Base-by-base conservation (phyloP, 106 monocot species). In the Agapanthus africanus region DNA sequence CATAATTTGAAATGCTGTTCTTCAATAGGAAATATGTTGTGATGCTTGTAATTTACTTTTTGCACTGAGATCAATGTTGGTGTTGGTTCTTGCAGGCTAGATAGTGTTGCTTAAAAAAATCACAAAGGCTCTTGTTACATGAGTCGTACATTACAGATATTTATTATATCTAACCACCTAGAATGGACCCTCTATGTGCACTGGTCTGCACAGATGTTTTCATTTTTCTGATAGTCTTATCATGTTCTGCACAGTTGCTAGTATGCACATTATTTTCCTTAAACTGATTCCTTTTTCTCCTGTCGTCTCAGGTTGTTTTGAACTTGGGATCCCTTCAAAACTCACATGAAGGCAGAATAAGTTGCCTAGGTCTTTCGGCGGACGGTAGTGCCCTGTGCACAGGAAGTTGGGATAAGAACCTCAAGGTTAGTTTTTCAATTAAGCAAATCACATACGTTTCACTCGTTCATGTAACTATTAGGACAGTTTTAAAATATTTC, bases 331-430 rank as follows among this genome's bases (percentile, higher is more conserved):
- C 75, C 16, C 82, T 97, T 35, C 95, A 97, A 38, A 87, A 89
- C 52, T 87, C 91, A 50, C 95, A 97, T 40, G 88, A 89, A 61
- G 88, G 84, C 7, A 83, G 86, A 57, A 91, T 91, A 79, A 88
- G 86, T 40, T 91, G 95, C 65, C 71, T 97, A 30, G 88, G 95
- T 64, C 74, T 97, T 70, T 91, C 91, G 31, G 79, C 86, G 33
- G 95, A 97, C 79, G 95, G 90, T 47, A 84, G 94, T 40, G 80
- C 90, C 13, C 79, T 94, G 22, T 94, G 90, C 84, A 87, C 87
- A 70, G 94, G 91, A 69, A 90, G 90, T 68, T 90, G 90, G 9
- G 90, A 90, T 80, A 90, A 90, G 38, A 84, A 85, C 67, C 90
- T 90, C 59, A 78, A 69, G 76, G 90, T 90, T 66, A 57, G 71